Base-by-base conservation (phyloP, 164 flowering plant genomes). In the Santalum album region DNA sequence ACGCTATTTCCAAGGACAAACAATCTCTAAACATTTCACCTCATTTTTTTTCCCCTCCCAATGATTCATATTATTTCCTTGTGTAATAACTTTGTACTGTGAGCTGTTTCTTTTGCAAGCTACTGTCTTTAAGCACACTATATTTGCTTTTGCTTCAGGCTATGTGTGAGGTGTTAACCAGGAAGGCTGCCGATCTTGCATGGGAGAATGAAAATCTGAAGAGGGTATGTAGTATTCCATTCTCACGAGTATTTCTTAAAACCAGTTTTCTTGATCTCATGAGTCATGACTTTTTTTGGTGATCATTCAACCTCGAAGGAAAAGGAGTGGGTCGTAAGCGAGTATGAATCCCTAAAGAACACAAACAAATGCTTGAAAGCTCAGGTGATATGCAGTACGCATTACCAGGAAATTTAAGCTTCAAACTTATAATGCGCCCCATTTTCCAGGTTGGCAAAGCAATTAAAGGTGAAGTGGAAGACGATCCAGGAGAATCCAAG, bases 121-220 rank as follows among this genome's bases (percentile, higher is more conserved):
- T n/a, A n/a, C n/a, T n/a, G n/a, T n/a, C n/a, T n/a, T n/a, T n/a
- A n/a, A n/a, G n/a, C 19, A 22, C 4, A 10, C 2, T 20, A 20
- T 56, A 10, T 51, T 48, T 32, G 25, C 17, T 47, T 6, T 29
- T 59, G 25, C 6, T 23, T 1, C 60, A 91, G 98, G 98, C 87
- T 57, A 51, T 81, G 35, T 71, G 79, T 63, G 92, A 82, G 59
- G 95, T 83, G 55, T 68, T 91, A 54, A 77, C 71, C 46, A 71
- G 57, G 69, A 88, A 74, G 68, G 90, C 90, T 56, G 75, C 83
- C 22, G 79, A 81, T 55, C 70, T 88, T 25, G 59, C 76, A 39
- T 40, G 51, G 60, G 89, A 82, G 58, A 91, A 91, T 66, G 83
- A 71, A 63, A 73, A 57, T 51, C 50, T 91, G 59, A 88, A 77